Evolutionary conservation across 2,329 filamentous ascomycete genomes (phyloP), one percentile per base, ranked within the genome.

Genomic region (Aspergillus oerlinghausenensis): DNA sequence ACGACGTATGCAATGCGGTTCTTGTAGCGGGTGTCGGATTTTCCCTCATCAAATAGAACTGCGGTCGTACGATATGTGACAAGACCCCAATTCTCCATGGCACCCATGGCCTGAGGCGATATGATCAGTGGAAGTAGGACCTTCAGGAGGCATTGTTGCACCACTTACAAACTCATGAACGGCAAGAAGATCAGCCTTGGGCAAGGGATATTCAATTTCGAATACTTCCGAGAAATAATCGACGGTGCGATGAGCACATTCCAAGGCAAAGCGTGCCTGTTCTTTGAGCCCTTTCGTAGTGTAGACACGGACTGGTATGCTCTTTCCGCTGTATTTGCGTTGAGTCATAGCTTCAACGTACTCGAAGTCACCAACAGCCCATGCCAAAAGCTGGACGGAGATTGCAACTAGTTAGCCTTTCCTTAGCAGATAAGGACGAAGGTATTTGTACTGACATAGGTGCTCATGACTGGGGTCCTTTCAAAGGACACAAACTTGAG

Each of bases 151-250:
- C 10, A n/a, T 5, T 45, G 49, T 43, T 57, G 50, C 35, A 77
- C 26, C 42, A 79, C 81, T 79, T 74, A 86, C 94, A 79, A 99
- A 96, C 77, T 96, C 92, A 76, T 96, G 91, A 10, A 96, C 92
- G 59, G 92, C 92, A 47, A 97, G 81, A 51, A 97, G 81, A 73
- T 97, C 92, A 4, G 90, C 88, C 80, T 97, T 97, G 60, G 92
- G 92, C 19, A 97, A 82, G 32, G 92, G 92, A 73, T 96, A 97
- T 69, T 96, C 92, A 63, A 96, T 90, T 64, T 87, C 87, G 69
- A 96, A 99, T 66, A 94, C 81, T 65, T 97, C 90, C 0, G 93
- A 97, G 77, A 96, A 99, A 77, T 92, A 95, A 76, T 99, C 94
- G 54, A 99, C 90, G 63, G 94, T 89, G 77, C 93, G 89, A 69